Percentiles rank a stretch among this genome's conserved stretches.
phyloP scores from a whole-genome alignment of 257 asterid species.

The Coffea eugenioides region DNA sequence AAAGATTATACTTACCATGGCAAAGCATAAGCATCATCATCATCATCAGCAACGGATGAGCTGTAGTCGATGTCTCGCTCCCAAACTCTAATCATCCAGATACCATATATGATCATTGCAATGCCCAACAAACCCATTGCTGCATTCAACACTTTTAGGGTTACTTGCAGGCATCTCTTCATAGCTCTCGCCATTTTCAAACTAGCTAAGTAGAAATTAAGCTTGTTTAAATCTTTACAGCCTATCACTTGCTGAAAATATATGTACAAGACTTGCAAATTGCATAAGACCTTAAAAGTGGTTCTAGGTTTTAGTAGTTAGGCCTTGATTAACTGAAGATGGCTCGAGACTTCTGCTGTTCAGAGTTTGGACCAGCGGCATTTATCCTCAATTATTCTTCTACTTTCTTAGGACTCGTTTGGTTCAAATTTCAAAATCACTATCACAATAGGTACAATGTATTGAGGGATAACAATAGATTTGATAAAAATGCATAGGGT shows the following conservation, averaged over 20 bases:
- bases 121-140: conserved; percentile 39
- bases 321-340: neutral
- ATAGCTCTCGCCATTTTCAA: conserved; percentile 19
- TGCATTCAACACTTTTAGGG: conserved; percentile 41
- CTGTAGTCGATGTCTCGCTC: conserved; percentile 30
- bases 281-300: neutral
- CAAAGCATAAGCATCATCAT: conserved; percentile 14
- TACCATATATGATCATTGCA: conserved; percentile 34
- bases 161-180: conserved; percentile 27
- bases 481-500: too few relatives aligned
- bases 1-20: conserved; percentile 47
- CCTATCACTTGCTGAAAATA: neutral
- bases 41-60: conserved; percentile 17
- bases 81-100: conserved; percentile 45
- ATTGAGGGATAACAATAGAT: too few relatives aligned
- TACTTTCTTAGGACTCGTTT: too few relatives aligned
- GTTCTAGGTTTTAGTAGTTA: neutral
- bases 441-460: too few relatives aligned
- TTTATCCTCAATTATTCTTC: neutral
- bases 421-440: too few relatives aligned
- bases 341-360: neutral
- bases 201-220: neutral
- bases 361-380: neutral
- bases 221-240: neutral
- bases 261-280: neutral